Conservation (phyloP, 2,329 filamentous ascomycete genomes). For the Arachnopeziza araneosa region DNA sequence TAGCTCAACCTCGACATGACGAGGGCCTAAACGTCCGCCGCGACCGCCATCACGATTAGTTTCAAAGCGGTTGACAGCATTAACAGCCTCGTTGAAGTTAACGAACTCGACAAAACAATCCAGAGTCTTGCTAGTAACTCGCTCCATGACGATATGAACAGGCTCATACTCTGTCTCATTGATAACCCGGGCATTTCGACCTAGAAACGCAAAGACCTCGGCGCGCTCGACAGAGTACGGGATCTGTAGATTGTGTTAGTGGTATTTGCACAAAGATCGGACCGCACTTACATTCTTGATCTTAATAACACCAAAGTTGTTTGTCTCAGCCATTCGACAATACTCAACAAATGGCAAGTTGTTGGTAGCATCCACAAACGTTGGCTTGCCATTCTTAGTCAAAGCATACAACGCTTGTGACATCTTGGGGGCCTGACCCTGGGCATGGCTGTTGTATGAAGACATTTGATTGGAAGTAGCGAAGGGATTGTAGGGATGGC, state of each 20-base stretch:
- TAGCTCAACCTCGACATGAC: constrained; percentile 51
- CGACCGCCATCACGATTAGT: constrained; percentile 34
- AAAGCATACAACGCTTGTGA: constrained; percentile 11
- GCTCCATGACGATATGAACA: constrained; percentile 60
- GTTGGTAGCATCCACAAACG: constrained; percentile 23
- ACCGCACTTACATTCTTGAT: constrained; percentile 32
- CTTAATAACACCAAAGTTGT: constrained; percentile 31
- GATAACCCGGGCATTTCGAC: constrained; percentile 50
- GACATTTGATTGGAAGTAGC: background rate
- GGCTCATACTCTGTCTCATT: constrained; percentile 47
- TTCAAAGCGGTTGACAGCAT: constrained; percentile 45
- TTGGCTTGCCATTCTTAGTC: constrained; percentile 23
- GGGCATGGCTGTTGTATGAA: constrained; percentile 5
- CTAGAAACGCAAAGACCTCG: constrained; percentile 54
- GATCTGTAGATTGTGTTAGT: constrained; percentile 38
- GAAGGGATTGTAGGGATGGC: constrained; percentile 12
- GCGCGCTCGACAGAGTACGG: constrained; percentile 48
- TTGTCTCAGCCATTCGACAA: constrained; percentile 24
- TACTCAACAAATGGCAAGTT: constrained; percentile 34
- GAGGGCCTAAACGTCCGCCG: constrained; percentile 48
- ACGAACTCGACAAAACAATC: constrained; percentile 56
- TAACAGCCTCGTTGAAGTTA: constrained; percentile 46
- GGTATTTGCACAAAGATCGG: background rate
- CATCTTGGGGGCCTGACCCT: background rate
- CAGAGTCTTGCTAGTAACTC: constrained; percentile 56